phyloP scores from a whole-genome alignment of 2,329 filamentous ascomycete species.

The Alternaria brassicae region DNA sequence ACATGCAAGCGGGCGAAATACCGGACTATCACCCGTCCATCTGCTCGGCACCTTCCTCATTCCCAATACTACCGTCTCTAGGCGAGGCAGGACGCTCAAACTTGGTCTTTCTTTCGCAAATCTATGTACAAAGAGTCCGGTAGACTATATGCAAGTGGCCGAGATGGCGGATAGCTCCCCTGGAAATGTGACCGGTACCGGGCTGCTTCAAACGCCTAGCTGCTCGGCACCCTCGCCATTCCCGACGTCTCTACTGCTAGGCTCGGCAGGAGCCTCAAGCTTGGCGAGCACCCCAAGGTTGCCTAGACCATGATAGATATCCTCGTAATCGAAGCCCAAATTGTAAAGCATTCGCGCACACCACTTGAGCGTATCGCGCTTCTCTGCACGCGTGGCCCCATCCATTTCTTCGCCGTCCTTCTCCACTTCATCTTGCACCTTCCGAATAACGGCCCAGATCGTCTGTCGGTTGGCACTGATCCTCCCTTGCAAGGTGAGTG shows the following conservation, averaged over 20 bases:
- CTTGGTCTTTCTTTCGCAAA: no score
- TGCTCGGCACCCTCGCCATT: neutral
- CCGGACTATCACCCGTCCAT: neutral
- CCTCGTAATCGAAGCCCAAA: conserved; percentile 44
- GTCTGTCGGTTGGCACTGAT: conserved; percentile 44
- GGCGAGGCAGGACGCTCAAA: no score
- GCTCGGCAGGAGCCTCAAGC: conserved; percentile 35
- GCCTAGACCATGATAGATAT: conserved; percentile 42
- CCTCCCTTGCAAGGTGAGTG: conserved; percentile 39
- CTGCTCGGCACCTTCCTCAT: no score
- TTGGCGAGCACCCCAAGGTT: conserved; percentile 40
- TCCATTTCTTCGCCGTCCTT: conserved; percentile 21
- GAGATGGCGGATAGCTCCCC: no score
- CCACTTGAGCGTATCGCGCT: conserved; percentile 41
- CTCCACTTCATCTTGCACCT: conserved; percentile 43
- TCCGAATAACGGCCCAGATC: conserved; percentile 42
- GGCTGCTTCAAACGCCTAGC: neutral
- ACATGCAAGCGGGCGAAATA: conserved; percentile 31
- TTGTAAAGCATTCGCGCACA: conserved; percentile 40
- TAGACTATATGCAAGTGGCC: no score
- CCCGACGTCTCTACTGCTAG: conserved; percentile 9
- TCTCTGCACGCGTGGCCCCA: conserved; percentile 25
- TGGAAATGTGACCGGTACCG: no score
- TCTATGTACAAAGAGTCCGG: no score
- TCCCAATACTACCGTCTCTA: no score